Evolutionary conservation across 164 flowering plant species (phyloP).

Genomic region (Vitis rotundifolia): DNA sequence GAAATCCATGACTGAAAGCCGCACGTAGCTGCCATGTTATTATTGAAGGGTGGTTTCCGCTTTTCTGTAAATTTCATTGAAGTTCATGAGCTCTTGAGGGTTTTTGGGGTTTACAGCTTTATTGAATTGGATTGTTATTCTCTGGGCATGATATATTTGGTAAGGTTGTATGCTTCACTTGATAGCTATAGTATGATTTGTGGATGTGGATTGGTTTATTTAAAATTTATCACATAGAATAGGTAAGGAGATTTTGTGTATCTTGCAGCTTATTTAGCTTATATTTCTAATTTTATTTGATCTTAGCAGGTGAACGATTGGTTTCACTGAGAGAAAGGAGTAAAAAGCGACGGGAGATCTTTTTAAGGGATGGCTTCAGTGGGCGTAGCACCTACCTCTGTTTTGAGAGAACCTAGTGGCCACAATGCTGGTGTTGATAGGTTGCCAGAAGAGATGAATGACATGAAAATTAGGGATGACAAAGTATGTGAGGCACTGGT

Average conservation of each 20-base stretch:
- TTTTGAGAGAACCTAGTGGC: conserved; percentile 41
- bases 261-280: background rate
- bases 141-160: no score
- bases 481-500: conserved; percentile 26
- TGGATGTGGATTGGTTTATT: no score
- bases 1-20: no score
- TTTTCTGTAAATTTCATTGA: no score
- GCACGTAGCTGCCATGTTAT: no score
- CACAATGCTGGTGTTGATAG: conserved; percentile 42
- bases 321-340: conserved; percentile 4
- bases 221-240: no score
- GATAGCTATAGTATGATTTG: no score
- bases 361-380: conserved; percentile 44
- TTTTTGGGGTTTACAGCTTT: no score
- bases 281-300: background rate
- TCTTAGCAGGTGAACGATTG: conserved; percentile 29
- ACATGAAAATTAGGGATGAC: conserved; percentile 69
- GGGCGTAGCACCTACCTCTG: conserved; percentile 44
- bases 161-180: no score
- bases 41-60: no score
- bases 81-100: no score
- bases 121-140: no score
- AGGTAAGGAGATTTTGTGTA: background rate
- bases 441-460: conserved; percentile 68
- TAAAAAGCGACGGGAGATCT: background rate